Percentiles rank a stretch among this genome's conserved stretches.
These are phyloP conservation scores for Aspergillus mulundensis DNA, from an alignment of 495 filamentous ascomycete genomes.

Conservation along the genomic window DNA sequence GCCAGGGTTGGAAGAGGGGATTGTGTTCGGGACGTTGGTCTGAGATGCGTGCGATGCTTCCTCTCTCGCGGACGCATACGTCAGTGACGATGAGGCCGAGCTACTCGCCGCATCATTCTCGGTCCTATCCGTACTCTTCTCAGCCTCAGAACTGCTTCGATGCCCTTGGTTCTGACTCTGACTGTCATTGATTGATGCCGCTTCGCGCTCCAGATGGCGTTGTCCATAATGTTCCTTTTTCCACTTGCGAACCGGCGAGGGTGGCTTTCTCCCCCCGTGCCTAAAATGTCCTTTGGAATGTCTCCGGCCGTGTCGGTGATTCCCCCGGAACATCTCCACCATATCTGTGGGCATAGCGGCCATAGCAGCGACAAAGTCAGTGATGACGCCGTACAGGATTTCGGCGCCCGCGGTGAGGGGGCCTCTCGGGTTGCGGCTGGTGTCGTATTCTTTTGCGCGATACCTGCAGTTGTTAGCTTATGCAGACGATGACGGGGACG, in stretches of 20 bases:
- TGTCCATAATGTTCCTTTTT: not conserved
- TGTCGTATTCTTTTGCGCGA: conserved; percentile 64
- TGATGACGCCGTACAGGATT: conserved; percentile 70
- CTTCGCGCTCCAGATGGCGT: not conserved
- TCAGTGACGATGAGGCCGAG: not conserved
- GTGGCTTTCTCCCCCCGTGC: not conserved
- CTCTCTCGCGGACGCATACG: conserved; percentile 6
- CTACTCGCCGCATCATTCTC: not conserved
- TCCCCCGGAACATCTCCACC: conserved; percentile 41
- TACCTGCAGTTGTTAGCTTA: conserved; percentile 40
- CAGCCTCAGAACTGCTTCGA: not conserved
- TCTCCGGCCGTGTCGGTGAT: conserved; percentile 1
- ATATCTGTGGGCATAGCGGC: conserved; percentile 78
- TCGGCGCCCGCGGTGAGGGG: conserved; percentile 68
- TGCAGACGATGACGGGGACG: not conserved
- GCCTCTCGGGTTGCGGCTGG: conserved; percentile 66
- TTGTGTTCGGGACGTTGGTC: not conserved
- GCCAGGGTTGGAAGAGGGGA: not conserved
- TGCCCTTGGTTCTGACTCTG: not conserved
- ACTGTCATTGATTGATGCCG: not conserved
- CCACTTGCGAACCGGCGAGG: not conserved
- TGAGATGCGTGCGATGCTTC: not conserved
- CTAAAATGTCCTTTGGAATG: not conserved
- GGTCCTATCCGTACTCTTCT: not conserved
- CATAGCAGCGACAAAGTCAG: conserved; percentile 72